Conservation (phyloP, 208 protist genomes). For the Trypanosoma platydactyli region DNA sequence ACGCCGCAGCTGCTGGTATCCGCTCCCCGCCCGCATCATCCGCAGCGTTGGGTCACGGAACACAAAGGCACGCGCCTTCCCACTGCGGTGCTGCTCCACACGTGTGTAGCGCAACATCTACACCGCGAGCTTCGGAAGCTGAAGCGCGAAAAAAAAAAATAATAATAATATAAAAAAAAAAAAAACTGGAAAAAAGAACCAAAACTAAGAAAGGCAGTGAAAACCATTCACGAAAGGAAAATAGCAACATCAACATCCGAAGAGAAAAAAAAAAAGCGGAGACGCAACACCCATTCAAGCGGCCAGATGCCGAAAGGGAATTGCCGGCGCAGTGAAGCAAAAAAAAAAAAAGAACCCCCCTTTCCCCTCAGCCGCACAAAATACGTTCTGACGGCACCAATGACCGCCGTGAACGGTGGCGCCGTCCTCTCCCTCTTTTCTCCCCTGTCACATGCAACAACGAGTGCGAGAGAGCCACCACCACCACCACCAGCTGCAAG, state of each 20-base stretch:
- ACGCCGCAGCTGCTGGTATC: conserved; percentile 66
- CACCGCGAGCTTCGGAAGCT: no score
- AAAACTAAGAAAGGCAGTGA: conserved; percentile 5
- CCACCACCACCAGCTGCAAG: no score
- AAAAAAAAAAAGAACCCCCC: no score
- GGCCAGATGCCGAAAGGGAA: background rate
- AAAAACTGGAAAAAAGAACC: conserved; percentile 1
- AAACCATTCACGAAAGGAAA: background rate
- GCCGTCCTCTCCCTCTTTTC: no score
- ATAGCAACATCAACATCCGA: no score
- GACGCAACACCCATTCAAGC: background rate
- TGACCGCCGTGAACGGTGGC: no score
- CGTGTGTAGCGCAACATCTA: conserved; percentile 62
- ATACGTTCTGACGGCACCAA: no score
- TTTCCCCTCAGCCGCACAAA: no score
- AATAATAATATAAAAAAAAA: conserved; percentile 19
- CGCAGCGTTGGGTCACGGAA: conserved; percentile 76
- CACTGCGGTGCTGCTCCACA: conserved; percentile 58
- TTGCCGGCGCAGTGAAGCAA: no score
- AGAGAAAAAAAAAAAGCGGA: background rate
- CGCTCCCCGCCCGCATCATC: conserved; percentile 66
- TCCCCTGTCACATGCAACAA: no score
- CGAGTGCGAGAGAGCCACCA: no score
- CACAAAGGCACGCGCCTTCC: conserved; percentile 82
- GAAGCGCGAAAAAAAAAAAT: conserved; percentile 9